These are phyloP conservation scores for Kluyveromyces wickerhamii DNA, from an alignment of 805 yeast genomes.

Conservation along the genomic window DNA sequence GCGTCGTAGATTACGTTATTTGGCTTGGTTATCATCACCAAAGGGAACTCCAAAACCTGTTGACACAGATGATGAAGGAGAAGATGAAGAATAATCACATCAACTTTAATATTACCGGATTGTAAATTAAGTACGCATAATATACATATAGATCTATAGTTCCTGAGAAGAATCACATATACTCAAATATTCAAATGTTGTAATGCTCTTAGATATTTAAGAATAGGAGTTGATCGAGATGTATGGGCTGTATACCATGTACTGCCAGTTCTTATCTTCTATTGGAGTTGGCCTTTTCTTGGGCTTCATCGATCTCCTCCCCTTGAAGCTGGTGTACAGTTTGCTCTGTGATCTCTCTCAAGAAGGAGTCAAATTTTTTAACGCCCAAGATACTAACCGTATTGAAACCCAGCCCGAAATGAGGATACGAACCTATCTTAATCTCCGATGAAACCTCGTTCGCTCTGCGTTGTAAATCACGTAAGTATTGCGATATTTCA, in stretches of 20 bases:
- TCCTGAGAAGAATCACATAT: too few species aligned
- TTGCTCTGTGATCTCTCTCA: slow-evolving; percentile 40
- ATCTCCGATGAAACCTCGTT: slow-evolving; percentile 30
- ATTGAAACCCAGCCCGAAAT: slow-evolving; percentile 50
- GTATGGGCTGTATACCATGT: too few species aligned
- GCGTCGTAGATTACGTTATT: slow-evolving; percentile 87
- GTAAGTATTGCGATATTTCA: slow-evolving; percentile 57
- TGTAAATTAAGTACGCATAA: too few species aligned
- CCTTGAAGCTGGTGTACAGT: slow-evolving; percentile 47
- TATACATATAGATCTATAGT: too few species aligned
- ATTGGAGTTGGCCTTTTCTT: slow-evolving; percentile 39
- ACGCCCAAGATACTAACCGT: slow-evolving; percentile 73
- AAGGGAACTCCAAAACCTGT: slow-evolving; percentile 96
- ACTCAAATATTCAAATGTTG: too few species aligned
- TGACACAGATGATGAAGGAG: slow-evolving; percentile 89
- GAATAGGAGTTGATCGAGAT: too few species aligned
- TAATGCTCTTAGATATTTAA: too few species aligned
- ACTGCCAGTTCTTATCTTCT: slow-evolving; percentile 8
- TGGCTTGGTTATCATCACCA: slow-evolving; percentile 92
- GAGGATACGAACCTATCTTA: slow-evolving; percentile 84
- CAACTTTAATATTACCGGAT: too few species aligned
- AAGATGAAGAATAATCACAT: slow-evolving; percentile 24
- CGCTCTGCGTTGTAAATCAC: slow-evolving; percentile 41
- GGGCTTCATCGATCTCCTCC: slow-evolving; percentile 44
- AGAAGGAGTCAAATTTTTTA: slow-evolving; percentile 26